These are phyloP conservation scores for Aureobasidium pullulans DNA, from an alignment of 2,329 filamentous ascomycete species.

Conservation along the genomic window DNA sequence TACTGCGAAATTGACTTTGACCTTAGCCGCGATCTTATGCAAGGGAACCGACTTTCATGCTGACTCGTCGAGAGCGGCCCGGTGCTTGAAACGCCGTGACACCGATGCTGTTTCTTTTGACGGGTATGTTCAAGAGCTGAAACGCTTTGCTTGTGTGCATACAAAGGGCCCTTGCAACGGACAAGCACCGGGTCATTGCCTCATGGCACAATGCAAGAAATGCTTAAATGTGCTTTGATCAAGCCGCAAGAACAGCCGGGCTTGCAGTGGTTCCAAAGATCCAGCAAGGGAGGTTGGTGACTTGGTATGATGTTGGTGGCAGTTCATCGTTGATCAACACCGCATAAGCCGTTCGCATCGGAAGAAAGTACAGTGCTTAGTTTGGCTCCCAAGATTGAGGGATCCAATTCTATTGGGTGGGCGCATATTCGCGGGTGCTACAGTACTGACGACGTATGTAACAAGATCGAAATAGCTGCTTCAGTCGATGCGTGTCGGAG, in stretches of 20 bases:
- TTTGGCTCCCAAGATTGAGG: not conserved
- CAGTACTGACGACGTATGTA: not conserved
- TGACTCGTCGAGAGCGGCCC: not conserved
- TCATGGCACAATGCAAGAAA: not conserved
- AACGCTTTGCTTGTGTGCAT: not conserved
- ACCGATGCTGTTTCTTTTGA: not conserved
- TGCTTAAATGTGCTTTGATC: not conserved
- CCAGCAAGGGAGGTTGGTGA: not conserved
- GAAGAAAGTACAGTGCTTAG: not conserved
- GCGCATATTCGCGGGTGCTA: not conserved
- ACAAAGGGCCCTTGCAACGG: not conserved
- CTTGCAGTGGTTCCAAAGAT: conserved; percentile 1
- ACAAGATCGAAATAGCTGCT: not conserved
- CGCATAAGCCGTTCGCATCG: conserved; percentile 1
- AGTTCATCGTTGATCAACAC: not conserved
- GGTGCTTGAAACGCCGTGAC: not conserved
- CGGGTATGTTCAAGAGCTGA: not conserved
- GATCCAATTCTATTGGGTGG: not conserved
- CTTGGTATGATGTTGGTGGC: not conserved
- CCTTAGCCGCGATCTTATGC: conserved; percentile 1
- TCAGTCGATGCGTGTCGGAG: not conserved
- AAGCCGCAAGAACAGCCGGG: not conserved
- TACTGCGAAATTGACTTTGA: not conserved
- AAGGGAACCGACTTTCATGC: not conserved
- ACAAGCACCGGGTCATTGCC: not conserved